Base-by-base conservation (phyloP, 2,329 filamentous ascomycete genomes). In the Paraphoma chrysanthemicola region DNA sequence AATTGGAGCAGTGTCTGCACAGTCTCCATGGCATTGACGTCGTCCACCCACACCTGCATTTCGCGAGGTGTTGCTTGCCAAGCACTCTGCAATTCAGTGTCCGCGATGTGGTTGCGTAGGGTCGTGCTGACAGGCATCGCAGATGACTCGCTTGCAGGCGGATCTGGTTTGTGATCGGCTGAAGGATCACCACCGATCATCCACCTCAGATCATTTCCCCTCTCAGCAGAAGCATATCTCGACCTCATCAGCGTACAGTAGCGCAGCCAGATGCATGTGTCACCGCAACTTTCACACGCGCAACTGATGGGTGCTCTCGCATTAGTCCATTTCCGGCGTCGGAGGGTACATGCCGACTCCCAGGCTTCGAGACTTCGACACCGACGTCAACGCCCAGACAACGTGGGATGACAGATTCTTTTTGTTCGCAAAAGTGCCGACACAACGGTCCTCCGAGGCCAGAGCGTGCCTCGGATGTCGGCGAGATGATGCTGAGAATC, bases 381-480 rank as follows among this genome's bases (percentile, higher is more conserved):
- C 54, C 51, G 33, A 39, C 52, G 47, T 57, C 17, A 42, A 18
- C 47, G 43, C 30, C 33, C 43, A 17, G 36, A 36, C 42, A 44
- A 48, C 44, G 33, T 48, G 54, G 23, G 16, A 11, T 50, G 45
- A 42, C 51, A 49, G 39, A 29, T 28, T 14, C 28, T 18, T 53
- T 49, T 29, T 56, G 48, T 49, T 33, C 53, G 45, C 48, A 43
- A 44, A 52, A 52, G 33, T 53, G 30, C 44, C 49, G 52, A 51
- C 38, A 38, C 7, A 36, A 18, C 17, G 17, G 16, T 17, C 11
- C 3, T 14, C 14, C 33, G 33, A 36, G 9, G 33, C 14, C 33
- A 49, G 14, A 48, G 2, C 44, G 23, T 48, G 48, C 4, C 10
- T 54, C 48, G 54, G 49, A 41, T 33, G 1, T 42, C 16, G 44